Evolutionary conservation across 2,329 filamentous ascomycete genomes (phyloP).

Genomic region (Microdochium paspali): DNA sequence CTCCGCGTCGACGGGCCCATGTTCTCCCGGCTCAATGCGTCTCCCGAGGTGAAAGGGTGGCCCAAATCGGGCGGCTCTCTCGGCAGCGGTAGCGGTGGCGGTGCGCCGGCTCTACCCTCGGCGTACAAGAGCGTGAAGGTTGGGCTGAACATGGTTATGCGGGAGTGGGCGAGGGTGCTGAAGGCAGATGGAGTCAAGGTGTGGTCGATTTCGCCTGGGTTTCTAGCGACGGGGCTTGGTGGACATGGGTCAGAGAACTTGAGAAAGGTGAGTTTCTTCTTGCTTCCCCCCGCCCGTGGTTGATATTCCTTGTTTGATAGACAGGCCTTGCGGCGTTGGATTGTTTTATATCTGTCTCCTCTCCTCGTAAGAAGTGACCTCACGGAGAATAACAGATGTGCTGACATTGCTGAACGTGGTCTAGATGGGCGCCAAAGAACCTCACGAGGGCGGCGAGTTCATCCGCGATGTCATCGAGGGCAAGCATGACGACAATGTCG

Average conservation of each 20-base stretch:
- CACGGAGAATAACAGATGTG: no score
- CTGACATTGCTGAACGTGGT: background rate
- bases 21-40: constrained; percentile 8
- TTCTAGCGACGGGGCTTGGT: constrained; percentile 29
- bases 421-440: background rate
- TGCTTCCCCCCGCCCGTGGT: no score
- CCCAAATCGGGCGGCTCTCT: constrained; percentile 18
- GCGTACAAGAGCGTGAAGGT: constrained; percentile 31
- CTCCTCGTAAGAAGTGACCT: no score
- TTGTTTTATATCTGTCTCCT: no score
- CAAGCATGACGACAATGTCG: background rate
- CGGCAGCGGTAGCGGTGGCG: background rate
- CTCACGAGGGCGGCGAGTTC: background rate
- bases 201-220: constrained; percentile 27
- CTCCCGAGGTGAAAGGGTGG: constrained; percentile 24
- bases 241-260: constrained; percentile 11
- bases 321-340: no score
- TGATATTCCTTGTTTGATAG: background rate
- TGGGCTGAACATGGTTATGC: constrained; percentile 39
- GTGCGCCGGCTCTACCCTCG: constrained; percentile 4
- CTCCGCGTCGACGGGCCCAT: constrained; percentile 8
- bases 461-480: background rate
- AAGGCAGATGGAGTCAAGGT: constrained; percentile 31
- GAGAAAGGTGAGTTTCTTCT: constrained; percentile 5
- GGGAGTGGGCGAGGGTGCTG: constrained; percentile 29